Evolutionary conservation across 768 basidiomycete genomes (phyloP).

Genomic region (Kwoniella sp.): DNA sequence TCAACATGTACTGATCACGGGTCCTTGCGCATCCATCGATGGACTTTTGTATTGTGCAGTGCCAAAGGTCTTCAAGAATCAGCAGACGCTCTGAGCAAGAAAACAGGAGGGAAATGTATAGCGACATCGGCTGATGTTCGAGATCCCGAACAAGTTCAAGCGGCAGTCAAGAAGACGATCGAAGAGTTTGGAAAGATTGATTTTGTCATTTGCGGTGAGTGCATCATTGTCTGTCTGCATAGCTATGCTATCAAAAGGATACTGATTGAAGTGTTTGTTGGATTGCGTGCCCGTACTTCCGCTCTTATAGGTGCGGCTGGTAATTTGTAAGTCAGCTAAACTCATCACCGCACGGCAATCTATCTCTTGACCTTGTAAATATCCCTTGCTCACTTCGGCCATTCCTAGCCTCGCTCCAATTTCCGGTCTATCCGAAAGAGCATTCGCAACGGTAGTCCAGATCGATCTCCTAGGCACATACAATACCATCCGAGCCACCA

Average conservation of each 20-base stretch:
- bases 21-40: too few relatives aligned
- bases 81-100: slow-evolving; percentile 69
- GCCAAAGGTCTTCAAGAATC: slow-evolving; percentile 70
- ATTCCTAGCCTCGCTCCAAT: slow-evolving; percentile 82
- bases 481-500: slow-evolving; percentile 90
- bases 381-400: too few relatives aligned
- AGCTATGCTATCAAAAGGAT: too few relatives aligned
- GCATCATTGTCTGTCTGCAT: background rate
- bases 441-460: slow-evolving; percentile 86
- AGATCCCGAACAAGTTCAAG: slow-evolving; percentile 68
- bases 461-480: slow-evolving; percentile 93
- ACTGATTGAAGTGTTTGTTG: too few relatives aligned
- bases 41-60: too few relatives aligned
- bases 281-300: too few relatives aligned
- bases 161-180: slow-evolving; percentile 74
- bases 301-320: slow-evolving; percentile 97
- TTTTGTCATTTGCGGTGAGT: slow-evolving; percentile 87
- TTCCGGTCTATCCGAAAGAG: slow-evolving; percentile 78
- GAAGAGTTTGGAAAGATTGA: slow-evolving; percentile 82
- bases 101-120: slow-evolving; percentile 73
- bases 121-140: slow-evolving; percentile 80
- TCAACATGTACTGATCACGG: too few relatives aligned
- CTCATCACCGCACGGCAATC: too few relatives aligned
- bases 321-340: slow-evolving; percentile 65
- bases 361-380: too few relatives aligned